Base-by-base conservation (phyloP, 495 filamentous ascomycete genomes). In the Immersiella caudata region DNA sequence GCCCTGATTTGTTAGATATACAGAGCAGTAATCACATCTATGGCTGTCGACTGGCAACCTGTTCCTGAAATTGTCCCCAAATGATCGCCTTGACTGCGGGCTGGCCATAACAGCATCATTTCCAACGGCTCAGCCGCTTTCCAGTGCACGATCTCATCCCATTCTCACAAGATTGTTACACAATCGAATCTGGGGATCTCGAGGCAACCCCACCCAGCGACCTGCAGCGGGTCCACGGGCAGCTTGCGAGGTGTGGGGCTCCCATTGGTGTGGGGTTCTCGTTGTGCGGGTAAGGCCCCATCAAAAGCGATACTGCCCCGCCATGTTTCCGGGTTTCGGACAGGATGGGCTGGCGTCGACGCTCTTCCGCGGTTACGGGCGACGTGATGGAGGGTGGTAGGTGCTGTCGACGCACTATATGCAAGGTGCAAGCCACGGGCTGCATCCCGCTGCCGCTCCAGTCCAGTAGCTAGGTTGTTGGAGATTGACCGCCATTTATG, bases 401-500 rank as follows among this genome's bases (percentile, higher is more conserved):
- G 40, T n/a, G n/a, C n/a, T n/a, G n/a, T 46, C 2, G 40, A 14
- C 2, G 40, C 40, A 46, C 29, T 33, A 6, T 46, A 46, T 46
- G 40, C 40, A 46, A 46, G 40, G 40, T 46, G 40, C 40, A 46
- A 33, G 9, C 40, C 40, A 46, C 40, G 40, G 40, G 5, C 40
- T 46, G 40, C 40, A 46, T 46, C 40, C 40, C 40, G 40, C 40
- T 46, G 40, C 40, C 40, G 40, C 40, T 46, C 40, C 40, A 46
- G 40, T 46, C 40, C 40, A 46, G 40, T 46, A 12, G 16, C 40
- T 50, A 20, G 21, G 21, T 46, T 49, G 26, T 21, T 64, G 62
- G 46, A 54, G 46, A 33, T 64, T 64, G 62, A 55, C 62, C 62
- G 62, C 62, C 40, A 64, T 52, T 64, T 64, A 33, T 33, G 29